These are phyloP conservation scores for Durio zibethinus DNA, from an alignment of 345 rosid genomes.

Conservation along the genomic window DNA sequence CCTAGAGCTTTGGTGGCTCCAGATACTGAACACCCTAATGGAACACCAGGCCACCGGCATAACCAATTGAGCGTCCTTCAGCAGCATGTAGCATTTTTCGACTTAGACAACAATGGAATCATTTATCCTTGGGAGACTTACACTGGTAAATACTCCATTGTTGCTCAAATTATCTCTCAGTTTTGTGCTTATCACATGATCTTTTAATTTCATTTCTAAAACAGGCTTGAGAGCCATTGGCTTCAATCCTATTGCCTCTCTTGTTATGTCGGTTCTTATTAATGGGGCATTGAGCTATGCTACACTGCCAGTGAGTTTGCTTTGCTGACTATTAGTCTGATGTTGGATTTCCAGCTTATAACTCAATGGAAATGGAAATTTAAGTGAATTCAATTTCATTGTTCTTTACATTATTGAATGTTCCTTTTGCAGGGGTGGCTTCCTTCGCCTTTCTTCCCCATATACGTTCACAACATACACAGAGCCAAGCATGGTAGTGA, in stretches of 20 bases:
- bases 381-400: background rate
- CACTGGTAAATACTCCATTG: conserved; percentile 35
- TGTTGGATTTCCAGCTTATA: background rate
- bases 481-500: conserved; percentile 77
- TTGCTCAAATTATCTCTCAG: background rate
- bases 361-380: background rate
- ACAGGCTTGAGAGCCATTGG: conserved; percentile 63
- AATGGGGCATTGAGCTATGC: conserved; percentile 52
- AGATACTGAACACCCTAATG: conserved; percentile 58
- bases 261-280: conserved; percentile 42
- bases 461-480: conserved; percentile 71
- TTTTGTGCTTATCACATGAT: background rate
- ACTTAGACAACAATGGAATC: conserved; percentile 72
- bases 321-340: background rate
- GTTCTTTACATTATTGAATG: background rate
- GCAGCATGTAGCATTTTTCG: conserved; percentile 87
- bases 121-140: conserved; percentile 98
- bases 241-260: conserved; percentile 55
- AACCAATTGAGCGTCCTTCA: conserved; percentile 66
- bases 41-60: conserved; percentile 57
- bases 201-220: background rate
- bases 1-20: conserved; percentile 75
- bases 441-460: conserved; percentile 70
- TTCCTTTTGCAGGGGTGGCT: conserved; percentile 56
- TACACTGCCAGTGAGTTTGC: conserved; percentile 55